Evolutionary conservation across 1,139 yeast species (phyloP), one percentile per base, ranked within the genome.

Genomic region (Blastobotrys aristatus): DNA sequence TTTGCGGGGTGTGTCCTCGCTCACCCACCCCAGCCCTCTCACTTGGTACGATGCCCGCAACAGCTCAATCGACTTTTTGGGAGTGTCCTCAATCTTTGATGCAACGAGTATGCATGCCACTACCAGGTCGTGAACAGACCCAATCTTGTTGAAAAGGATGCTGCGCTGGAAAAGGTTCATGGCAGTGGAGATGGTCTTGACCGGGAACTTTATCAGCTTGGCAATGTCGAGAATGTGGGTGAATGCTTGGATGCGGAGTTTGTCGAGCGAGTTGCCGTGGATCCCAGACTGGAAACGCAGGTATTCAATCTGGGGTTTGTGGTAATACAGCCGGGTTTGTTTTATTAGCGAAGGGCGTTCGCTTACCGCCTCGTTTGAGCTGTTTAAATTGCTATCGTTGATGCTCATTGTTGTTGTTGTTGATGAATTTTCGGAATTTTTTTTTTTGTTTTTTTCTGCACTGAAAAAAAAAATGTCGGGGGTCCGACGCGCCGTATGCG

Each of bases 41-140:
- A 50, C 32, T n/a, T 44, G 40, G 33, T 47, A 50, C 17, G 56
- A 57, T n/a, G 48, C 39, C 22, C 63, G 62, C 7, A 66, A 58
- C 41, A 84, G 75, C 46, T 86, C 92, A 50, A 80, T 72, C 16
- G 84, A 67, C 58, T 86, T 84, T 65, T 90, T 90, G 35, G 90
- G 82, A 37, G 95, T 89, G 62, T 90, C 97, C 61, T 88, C 96
- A 57, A 82, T 80, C 64, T 92, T 90, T 39, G 84, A 74, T 2
- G 97, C 87, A 31, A 89, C 74, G 52, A 88, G 78, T n/a, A 92
- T 61, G 50, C 94, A 78, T 4, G 95, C 77, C 4, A 84, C 67
- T 0, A 87, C 89, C 20, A 84, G 77, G 38, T 82, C 82, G 29
- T 44, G 46, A n/a, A 50, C 27, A 4, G 57, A 55, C 33, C 53